Evolutionary conservation across 139 green algal genomes (phyloP), one percentile per base, ranked within the genome.

Genomic region (Coelastrella sp.): DNA sequence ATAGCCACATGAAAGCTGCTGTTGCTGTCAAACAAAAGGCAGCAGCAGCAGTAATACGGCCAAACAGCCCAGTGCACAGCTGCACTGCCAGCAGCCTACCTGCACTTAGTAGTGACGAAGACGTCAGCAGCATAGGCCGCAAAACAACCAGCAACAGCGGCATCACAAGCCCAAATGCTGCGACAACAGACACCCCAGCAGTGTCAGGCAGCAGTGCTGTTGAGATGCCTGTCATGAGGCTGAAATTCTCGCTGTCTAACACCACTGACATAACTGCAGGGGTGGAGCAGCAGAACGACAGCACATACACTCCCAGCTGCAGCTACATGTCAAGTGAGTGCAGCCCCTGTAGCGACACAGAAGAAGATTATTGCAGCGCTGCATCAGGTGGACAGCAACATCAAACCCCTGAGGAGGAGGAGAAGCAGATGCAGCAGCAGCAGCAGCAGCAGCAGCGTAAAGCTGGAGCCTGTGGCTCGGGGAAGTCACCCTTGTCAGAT

Each of bases 81-180:
- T 83, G 78, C 78, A 83, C 35, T 20, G 78, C 25, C 78, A 83
- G 78, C 78, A 83, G 78, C 14, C 35, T 66, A 27, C 78, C 78
- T 65, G 35, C 78, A 66, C 14, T 10, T 20, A 27, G 49, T 58
- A 27, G 70, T 9, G 25, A 15, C 20, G 15, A 7, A 25, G 78
- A 5, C 0, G 78, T 49, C 49, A 27, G 78, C 49, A 65, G 49
- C 19, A 15, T 9, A 9, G 63, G 78, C 35, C 49, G 7, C 49
- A 25, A 63, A 8, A 63, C 80, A n/a, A 7, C 57, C 35, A 20
- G 7, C 58, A 86, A 6, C 58, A 86, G 80, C 22, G 22, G 56
- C 78, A 49, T 8, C 19, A 24, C 17, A 76, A 11, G 7, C n/a
- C 68, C 68, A 76, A 24, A 8, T 76, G 57, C 14, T 22, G 15